phyloP scores from a whole-genome alignment of 176 grass and related monocot genomes.

The Aegilops tauschii region DNA sequence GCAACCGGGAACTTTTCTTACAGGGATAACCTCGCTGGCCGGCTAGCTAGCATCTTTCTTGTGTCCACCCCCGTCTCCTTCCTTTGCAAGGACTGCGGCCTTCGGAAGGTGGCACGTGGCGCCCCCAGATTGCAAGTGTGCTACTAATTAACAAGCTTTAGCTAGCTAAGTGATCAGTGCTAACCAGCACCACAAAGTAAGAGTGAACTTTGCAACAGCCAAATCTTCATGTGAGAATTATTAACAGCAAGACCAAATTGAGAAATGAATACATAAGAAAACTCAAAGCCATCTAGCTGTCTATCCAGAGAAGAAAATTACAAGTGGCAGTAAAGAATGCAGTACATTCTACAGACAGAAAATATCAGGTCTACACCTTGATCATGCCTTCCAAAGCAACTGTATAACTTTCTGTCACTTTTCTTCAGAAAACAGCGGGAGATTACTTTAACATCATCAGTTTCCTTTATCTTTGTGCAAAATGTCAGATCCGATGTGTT shows the following conservation, averaged over 20 bases:
- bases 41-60: too few species aligned
- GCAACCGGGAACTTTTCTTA: too few species aligned
- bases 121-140: too few species aligned
- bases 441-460: not conserved
- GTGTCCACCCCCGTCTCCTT: too few species aligned
- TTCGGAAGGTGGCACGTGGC: too few species aligned
- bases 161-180: too few species aligned
- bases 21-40: too few species aligned
- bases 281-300: not conserved
- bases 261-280: not conserved
- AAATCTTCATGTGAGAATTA: not conserved
- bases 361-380: not conserved
- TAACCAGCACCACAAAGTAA: too few species aligned
- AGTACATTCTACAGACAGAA: not conserved
- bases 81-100: too few species aligned
- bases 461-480: not conserved
- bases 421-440: not conserved
- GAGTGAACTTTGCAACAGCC: too few species aligned
- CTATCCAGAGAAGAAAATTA: not conserved
- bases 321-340: not conserved
- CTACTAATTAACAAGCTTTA: too few species aligned
- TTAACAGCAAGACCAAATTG: not conserved
- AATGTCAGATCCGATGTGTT: conserved; percentile 16
- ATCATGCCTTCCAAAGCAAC: not conserved
- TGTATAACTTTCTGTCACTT: not conserved